These are phyloP conservation scores for Suhomyces pyralidae DNA, from an alignment of 805 yeast genomes.

Conservation along the genomic window DNA sequence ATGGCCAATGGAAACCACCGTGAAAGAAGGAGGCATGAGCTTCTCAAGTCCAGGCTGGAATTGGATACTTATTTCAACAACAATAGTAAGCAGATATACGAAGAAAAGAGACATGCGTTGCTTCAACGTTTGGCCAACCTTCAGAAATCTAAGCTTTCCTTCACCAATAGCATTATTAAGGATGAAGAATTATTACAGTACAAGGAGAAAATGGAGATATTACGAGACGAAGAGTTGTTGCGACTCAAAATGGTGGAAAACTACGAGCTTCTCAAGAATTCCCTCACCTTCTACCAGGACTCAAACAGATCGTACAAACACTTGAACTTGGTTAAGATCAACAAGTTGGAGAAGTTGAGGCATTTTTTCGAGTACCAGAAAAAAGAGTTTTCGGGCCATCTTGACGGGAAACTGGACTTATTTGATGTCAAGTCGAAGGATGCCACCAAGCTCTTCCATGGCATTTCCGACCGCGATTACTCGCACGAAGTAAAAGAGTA, in stretches of 20 bases:
- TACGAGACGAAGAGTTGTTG: slow-evolving; percentile 34
- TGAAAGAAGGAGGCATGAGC: slow-evolving; percentile 23
- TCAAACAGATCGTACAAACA: slow-evolving; percentile 33
- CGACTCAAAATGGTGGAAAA: slow-evolving; percentile 27
- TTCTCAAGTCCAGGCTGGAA: slow-evolving; percentile 13
- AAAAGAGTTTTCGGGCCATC: slow-evolving; percentile 21
- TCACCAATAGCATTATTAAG: slow-evolving; percentile 17
- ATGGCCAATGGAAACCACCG: slow-evolving; percentile 15
- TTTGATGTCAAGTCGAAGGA: slow-evolving; percentile 25
- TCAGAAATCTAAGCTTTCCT: slow-evolving; percentile 22
- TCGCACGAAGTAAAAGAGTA: slow-evolving; percentile 27
- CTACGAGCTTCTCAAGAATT: slow-evolving; percentile 31
- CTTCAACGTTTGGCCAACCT: slow-evolving; percentile 23
- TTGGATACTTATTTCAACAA: slow-evolving; percentile 16
- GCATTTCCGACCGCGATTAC: slow-evolving; percentile 29
- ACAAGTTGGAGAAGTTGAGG: slow-evolving; percentile 37
- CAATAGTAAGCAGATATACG: slow-evolving; percentile 20
- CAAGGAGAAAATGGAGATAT: slow-evolving; percentile 16
- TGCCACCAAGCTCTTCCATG: slow-evolving; percentile 22
- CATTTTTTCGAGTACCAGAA: slow-evolving; percentile 38
- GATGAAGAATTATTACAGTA: slow-evolving; percentile 29
- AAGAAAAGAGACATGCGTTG: slow-evolving; percentile 20
- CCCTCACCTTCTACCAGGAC: slow-evolving; percentile 34
- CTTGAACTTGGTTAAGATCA: slow-evolving; percentile 26
- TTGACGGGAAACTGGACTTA: slow-evolving; percentile 14